phyloP scores from a whole-genome alignment of 2,329 filamentous ascomycete genomes.

The Fusarium incarnatum region DNA sequence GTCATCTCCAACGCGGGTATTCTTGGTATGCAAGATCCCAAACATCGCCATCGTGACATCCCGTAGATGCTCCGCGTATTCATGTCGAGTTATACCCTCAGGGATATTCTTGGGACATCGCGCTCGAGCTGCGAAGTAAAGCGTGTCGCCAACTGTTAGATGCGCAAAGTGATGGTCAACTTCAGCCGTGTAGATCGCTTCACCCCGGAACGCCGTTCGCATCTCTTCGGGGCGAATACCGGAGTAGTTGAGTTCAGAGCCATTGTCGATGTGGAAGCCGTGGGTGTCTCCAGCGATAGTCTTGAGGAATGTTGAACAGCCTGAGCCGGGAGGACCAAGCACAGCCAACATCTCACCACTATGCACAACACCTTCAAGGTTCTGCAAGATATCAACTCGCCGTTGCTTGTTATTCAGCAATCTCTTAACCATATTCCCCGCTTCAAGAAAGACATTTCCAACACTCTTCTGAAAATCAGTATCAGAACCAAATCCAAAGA shows the following conservation, averaged over 20 bases:
- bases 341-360: slow-evolving; percentile 79
- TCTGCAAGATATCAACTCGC: slow-evolving; percentile 72
- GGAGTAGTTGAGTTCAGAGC: slow-evolving; percentile 80
- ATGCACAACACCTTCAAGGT: slow-evolving; percentile 73
- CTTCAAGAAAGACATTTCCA: slow-evolving; percentile 44
- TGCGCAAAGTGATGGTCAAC: slow-evolving; percentile 82
- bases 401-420: slow-evolving; percentile 57
- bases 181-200: slow-evolving; percentile 86
- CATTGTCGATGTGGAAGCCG: slow-evolving; percentile 75
- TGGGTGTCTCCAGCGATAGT: slow-evolving; percentile 83
- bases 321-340: slow-evolving; percentile 73
- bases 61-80: slow-evolving; percentile 69
- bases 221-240: slow-evolving; percentile 75
- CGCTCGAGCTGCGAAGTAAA: slow-evolving; percentile 78
- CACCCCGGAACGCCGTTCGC: slow-evolving; percentile 79
- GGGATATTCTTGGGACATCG: slow-evolving; percentile 71
- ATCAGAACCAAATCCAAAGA: slow-evolving; percentile 47
- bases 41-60: slow-evolving; percentile 79
- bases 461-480: slow-evolving; percentile 48
- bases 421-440: slow-evolving; percentile 26
- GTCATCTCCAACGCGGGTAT: slow-evolving; percentile 78
- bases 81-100: slow-evolving; percentile 61
- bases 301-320: slow-evolving; percentile 85
- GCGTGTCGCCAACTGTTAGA: slow-evolving; percentile 78
- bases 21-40: slow-evolving; percentile 74